Evolutionary conservation across 371 early-diverging fungal species (phyloP), one percentile per base, ranked within the genome.

Genomic region (Haplosporangium sp.): DNA sequence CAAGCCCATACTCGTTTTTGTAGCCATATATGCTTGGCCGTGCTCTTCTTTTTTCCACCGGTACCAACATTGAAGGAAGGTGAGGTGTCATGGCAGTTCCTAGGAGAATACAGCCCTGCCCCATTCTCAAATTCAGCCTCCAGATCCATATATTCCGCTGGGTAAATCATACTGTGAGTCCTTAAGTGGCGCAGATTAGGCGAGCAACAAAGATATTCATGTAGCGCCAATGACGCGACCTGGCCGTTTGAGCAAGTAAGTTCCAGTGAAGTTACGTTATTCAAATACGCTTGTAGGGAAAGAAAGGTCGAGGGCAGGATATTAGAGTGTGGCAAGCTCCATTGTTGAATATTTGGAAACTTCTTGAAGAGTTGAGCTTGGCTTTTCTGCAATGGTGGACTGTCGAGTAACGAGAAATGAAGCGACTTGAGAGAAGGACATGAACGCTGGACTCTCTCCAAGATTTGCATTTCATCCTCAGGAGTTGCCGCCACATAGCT

Each of bases 121-220:
- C 56, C 45, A 10, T 63, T 57, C 48, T 56, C 59, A 4, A 42
- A 50, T 48, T 58, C 57, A 20, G 64, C 58, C 27, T 70, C 69
- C 47, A 69, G 27, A 45, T 69, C 69, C 63, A 69, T 37, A 47
- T 69, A 69, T 44, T 69, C 69, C 10, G 63, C 63, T 45, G 69
- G 69, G 63, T 40, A 69, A 13, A 62, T 5, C 56, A 69, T 62
- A 9, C 57, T 63, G 63, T 62, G 44, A 9, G 42, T 62, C 47
- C 56, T 57, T 38, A 70, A 59, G 15, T 64, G 57, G 7, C 64
- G 71, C 11, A 70, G 58, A 37, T 58, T 64, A 38, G 71, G 64
- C 6, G 71, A 56, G 4, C 58, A n/a, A 42, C 71, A 70, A 11
- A 70, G 71, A 55, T 70, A 70, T n/a, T 62, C 58, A 38, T 70